These are phyloP conservation scores for Postia placenta DNA, from an alignment of 768 basidiomycete genomes.

Conservation along the genomic window DNA sequence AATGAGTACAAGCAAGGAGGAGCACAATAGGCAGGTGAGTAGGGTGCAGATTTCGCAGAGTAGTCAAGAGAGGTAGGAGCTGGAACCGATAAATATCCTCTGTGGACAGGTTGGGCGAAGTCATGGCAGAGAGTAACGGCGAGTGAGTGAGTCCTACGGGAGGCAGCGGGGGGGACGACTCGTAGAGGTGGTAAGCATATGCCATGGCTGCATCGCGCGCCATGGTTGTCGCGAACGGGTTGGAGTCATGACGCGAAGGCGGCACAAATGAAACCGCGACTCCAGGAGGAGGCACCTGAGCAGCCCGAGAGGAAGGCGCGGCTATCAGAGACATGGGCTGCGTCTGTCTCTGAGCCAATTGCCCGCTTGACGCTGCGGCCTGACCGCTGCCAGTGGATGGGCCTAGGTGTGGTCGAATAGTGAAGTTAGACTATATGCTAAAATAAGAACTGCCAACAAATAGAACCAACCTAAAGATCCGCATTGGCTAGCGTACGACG, in stretches of 20 bases:
- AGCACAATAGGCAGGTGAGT: conserved; percentile 28
- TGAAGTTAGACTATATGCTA: too few species aligned
- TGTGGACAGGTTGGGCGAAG: conserved; percentile 8
- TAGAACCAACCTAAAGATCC: too few species aligned
- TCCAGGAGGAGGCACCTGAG: background rate
- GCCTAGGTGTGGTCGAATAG: too few species aligned
- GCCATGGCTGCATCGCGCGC: conserved; percentile 28
- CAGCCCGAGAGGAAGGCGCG: background rate
- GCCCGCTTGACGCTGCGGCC: too few species aligned
- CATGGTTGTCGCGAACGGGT: conserved; percentile 17
- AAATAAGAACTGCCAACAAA: too few species aligned
- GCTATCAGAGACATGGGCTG: background rate
- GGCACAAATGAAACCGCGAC: background rate
- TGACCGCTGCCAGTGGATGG: too few species aligned
- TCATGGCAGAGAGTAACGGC: conserved; percentile 6
- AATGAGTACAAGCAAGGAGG: conserved; percentile 30
- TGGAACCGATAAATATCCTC: conserved; percentile 18
- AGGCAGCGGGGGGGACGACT: conserved; percentile 8
- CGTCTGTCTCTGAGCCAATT: too few species aligned
- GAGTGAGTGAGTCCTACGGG: conserved; percentile 10
- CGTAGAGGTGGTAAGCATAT: conserved; percentile 28
- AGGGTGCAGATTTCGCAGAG: conserved; percentile 27
- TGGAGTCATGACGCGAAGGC: conserved; percentile 1
- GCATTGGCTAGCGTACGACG: background rate
- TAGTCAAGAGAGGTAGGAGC: conserved; percentile 28